Percentiles rank a stretch among this genome's conserved stretches.
phyloP scores from a whole-genome alignment of 2,329 filamentous ascomycete species.

The Exophiala lecanii-corni region DNA sequence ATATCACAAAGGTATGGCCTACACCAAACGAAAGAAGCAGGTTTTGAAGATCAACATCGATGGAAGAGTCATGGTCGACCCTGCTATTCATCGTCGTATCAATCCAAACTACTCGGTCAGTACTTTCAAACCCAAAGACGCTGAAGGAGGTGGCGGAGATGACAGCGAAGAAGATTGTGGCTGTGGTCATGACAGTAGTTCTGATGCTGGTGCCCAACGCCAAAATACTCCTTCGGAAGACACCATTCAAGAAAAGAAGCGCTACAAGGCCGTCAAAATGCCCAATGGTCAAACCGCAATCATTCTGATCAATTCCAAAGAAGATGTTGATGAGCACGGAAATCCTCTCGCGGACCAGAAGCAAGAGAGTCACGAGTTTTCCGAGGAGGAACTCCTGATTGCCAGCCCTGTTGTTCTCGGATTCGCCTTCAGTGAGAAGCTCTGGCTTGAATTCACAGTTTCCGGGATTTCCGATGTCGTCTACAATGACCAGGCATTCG shows the following conservation, averaged over 20 bases:
- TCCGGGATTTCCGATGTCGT: constrained; percentile 73
- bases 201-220: constrained; percentile 32
- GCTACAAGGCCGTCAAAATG: constrained; percentile 52
- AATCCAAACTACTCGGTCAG: constrained; percentile 82
- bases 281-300: constrained; percentile 50
- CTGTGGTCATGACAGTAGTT: constrained; percentile 25
- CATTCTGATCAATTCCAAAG: constrained; percentile 53
- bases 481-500: constrained; percentile 80
- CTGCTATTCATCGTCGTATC: constrained; percentile 73
- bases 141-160: constrained; percentile 31
- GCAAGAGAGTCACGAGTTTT: constrained; percentile 53
- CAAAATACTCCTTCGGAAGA: constrained; percentile 32
- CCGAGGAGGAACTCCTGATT: constrained; percentile 77
- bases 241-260: constrained; percentile 38
- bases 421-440: constrained; percentile 81
- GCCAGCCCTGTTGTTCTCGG: constrained; percentile 80
- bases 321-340: constrained; percentile 47
- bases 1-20: constrained; percentile 77
- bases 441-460: constrained; percentile 84
- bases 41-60: constrained; percentile 79
- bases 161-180: constrained; percentile 35
- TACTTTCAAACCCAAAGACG: constrained; percentile 65
- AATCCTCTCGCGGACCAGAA: constrained; percentile 53
- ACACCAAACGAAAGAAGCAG: constrained; percentile 72
- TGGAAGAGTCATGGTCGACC: constrained; percentile 83